Evolutionary conservation across 148 eudicot genomes (phyloP).

Genomic region (Arctostaphylos glauca): DNA sequence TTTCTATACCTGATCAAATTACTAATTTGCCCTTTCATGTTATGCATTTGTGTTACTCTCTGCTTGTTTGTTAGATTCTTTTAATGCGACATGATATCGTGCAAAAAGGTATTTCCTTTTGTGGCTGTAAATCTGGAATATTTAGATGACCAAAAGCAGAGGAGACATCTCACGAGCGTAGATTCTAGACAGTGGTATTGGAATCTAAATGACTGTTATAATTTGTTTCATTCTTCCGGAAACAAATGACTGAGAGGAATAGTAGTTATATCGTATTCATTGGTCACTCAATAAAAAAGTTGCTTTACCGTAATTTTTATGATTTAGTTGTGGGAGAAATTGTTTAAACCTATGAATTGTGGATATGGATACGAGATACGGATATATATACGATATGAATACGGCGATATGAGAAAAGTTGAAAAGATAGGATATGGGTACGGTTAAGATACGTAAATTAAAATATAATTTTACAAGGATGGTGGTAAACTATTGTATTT

Average conservation of each 20-base stretch:
- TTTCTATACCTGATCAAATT: constrained; percentile 18
- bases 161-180: neutral
- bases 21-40: constrained; percentile 26
- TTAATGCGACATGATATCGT: neutral
- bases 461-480: no score
- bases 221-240: neutral
- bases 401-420: no score
- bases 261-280: neutral
- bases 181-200: neutral
- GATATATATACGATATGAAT: no score
- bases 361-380: no score
- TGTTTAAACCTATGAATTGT: neutral
- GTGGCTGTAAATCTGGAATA: neutral
- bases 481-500: no score
- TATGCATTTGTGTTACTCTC: neutral
- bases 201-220: neutral
- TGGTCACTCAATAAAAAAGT: neutral
- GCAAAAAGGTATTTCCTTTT: neutral
- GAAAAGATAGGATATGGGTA: no score
- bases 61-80: constrained; percentile 2
- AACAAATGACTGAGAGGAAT: constrained; percentile 7
- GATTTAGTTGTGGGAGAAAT: neutral
- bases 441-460: no score
- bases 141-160: neutral
- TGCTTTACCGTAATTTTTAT: neutral